Evolutionary conservation across 768 basidiomycete species (phyloP), one percentile per base, ranked within the genome.

Genomic region (Tricholoma matsutake): DNA sequence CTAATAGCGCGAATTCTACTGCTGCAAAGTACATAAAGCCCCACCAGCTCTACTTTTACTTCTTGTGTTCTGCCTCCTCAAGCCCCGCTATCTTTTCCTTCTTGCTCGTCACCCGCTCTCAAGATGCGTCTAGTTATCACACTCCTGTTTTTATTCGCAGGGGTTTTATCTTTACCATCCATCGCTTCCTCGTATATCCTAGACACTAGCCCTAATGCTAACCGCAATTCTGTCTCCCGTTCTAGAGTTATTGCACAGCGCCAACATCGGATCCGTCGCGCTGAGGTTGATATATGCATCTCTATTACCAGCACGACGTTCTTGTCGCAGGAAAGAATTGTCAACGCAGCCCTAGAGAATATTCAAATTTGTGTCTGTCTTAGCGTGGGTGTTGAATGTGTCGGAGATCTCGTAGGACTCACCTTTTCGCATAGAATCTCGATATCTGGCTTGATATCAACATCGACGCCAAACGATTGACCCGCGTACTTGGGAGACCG

Each of bases 41-140:
- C 8, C n/a, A 3, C 45, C 29, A 56, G 57, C 62, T 37, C 56
- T 56, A n/a, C 43, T 20, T 20, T 18, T 22, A 9, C 6, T 5
- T 28, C 25, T 49, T 56, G 29, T 65, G 55, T 67, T 51, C 61
- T 60, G 51, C 62, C 60, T 10, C 28, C 63, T 6, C 47, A 60
- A 54, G 41, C 57, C 22, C 52, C 49, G 51, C 47, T 49, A 31
- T 58, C 22, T 29, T 56, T 58, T 34, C 25, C 16, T 16, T 1
- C 10, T 35, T 13, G 18, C 51, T 51, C 45, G 20, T 31, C 14
- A 18, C 34, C 20, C 11, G 20, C 14, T 6, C 39, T 16, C n/a
- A 4, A 14, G 8, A 60, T 63, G 56, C 52, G n/a, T 54, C 32
- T 60, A 20, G 32, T 2, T 20, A 35, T 31, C 34, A 35, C 49